A percentile compares a stretch with the other conserved stretches of the same genome.
Conservation (phyloP, 805 yeast species). For the Clavispora carvajalis region DNA sequence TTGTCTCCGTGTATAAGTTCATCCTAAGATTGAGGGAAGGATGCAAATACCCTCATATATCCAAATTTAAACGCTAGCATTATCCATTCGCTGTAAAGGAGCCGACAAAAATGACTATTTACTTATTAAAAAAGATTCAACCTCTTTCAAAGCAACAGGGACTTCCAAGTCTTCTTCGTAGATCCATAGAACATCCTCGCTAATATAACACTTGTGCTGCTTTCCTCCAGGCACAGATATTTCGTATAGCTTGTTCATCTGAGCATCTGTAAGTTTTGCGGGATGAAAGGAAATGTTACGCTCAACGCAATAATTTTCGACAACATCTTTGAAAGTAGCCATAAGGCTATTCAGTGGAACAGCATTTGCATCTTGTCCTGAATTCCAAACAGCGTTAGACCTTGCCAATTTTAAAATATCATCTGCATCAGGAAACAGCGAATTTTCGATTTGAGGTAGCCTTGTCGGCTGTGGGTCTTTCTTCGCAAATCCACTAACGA, state of each 20-base stretch:
- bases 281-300: slow-evolving; percentile 42
- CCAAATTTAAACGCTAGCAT: too few species aligned
- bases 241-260: slow-evolving; percentile 40
- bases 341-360: slow-evolving; percentile 40
- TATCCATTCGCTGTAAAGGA: too few species aligned
- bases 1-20: too few species aligned
- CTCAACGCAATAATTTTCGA: slow-evolving; percentile 53
- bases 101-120: too few species aligned
- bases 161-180: slow-evolving; percentile 27
- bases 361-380: slow-evolving; percentile 14
- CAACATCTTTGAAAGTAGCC: slow-evolving; percentile 59
- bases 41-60: too few species aligned
- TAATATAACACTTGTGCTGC: slow-evolving; percentile 44
- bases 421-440: not conserved
- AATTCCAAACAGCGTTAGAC: not conserved
- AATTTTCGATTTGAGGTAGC: not conserved
- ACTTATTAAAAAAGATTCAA: not conserved
- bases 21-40: too few species aligned
- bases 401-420: not conserved
- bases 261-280: slow-evolving; percentile 19
- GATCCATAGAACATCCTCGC: slow-evolving; percentile 63
- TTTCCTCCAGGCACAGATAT: slow-evolving; percentile 30
- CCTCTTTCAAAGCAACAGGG: slow-evolving; percentile 28
- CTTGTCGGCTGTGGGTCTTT: not conserved
- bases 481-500: not conserved